A percentile compares a stretch with the other conserved stretches of the same genome.
These are phyloP conservation scores for Aaosphaeria arxii DNA, from an alignment of 2,329 filamentous ascomycete genomes.

Conservation along the genomic window DNA sequence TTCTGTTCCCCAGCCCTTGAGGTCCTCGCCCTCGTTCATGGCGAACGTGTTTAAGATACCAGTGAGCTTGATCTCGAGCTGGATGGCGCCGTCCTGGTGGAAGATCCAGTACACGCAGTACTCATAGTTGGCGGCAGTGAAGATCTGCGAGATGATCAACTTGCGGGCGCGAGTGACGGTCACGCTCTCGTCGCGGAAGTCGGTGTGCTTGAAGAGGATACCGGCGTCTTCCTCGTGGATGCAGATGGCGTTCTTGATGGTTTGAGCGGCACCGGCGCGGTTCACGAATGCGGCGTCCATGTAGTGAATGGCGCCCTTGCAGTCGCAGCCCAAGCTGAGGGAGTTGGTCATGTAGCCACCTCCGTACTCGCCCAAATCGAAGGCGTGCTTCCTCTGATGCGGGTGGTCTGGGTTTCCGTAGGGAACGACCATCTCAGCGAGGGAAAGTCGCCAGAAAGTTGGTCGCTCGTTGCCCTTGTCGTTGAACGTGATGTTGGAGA, in stretches of 20 bases:
- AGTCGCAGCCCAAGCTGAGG: conserved; percentile 74
- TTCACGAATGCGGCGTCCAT: conserved; percentile 85
- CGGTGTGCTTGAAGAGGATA: conserved; percentile 90
- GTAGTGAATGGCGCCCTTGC: conserved; percentile 89
- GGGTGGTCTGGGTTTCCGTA: conserved; percentile 80
- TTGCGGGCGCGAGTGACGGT: conserved; percentile 85
- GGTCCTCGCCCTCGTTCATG: conserved; percentile 76
- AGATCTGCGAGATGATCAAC: conserved; percentile 84
- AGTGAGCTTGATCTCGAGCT: conserved; percentile 85
- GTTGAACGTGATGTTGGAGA: conserved; percentile 87
- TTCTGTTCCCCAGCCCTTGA: conserved; percentile 84
- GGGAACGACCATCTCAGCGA: conserved; percentile 92
- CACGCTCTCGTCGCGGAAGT: conserved; percentile 85
- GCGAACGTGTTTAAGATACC: conserved; percentile 91
- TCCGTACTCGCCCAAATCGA: conserved; percentile 78
- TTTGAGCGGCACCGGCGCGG: conserved; percentile 68
- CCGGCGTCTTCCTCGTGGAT: conserved; percentile 93
- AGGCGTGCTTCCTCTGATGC: conserved; percentile 78
- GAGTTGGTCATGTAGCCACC: conserved; percentile 83
- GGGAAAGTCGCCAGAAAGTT: conserved; percentile 83
- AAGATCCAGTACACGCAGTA: conserved; percentile 88
- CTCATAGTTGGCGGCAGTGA: conserved; percentile 95
- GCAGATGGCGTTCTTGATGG: conserved; percentile 91
- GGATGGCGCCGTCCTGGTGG: conserved; percentile 87
- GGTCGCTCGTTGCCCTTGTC: conserved; percentile 74